These are phyloP conservation scores for Saraca asoca DNA, from an alignment of 331 rosid species.

Conservation along the genomic window DNA sequence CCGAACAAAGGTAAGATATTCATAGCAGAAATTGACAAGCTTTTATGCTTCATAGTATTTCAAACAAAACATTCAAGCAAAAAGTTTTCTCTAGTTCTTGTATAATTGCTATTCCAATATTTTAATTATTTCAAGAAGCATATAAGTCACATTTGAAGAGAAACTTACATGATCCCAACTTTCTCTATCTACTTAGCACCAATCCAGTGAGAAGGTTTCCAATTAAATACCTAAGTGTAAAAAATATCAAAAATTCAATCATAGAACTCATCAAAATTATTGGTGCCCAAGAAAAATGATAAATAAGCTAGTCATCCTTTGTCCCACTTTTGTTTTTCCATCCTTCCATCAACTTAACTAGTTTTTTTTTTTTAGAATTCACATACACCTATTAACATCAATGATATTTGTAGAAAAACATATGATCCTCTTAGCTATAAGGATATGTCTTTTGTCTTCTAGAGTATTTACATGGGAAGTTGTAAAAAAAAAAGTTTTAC, in stretches of 20 bases:
- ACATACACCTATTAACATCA: too few relatives aligned
- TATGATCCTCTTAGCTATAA: too few relatives aligned
- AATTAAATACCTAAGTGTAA: slow-evolving; percentile 38
- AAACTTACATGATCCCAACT: slow-evolving; percentile 32
- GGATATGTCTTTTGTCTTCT: too few relatives aligned
- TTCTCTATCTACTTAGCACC: slow-evolving; percentile 26
- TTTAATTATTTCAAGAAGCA: background rate
- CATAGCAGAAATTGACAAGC: background rate
- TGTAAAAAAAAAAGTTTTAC: background rate
- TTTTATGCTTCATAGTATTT: background rate
- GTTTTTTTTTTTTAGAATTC: background rate
- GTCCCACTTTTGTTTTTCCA: background rate
- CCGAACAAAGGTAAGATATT: background rate
- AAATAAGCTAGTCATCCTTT: slow-evolving; percentile 1
- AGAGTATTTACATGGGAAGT: too few relatives aligned
- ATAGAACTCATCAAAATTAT: background rate
- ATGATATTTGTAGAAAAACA: too few relatives aligned
- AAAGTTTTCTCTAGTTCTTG: too few relatives aligned
- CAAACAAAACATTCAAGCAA: too few relatives aligned
- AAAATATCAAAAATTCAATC: slow-evolving; percentile 13
- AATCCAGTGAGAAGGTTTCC: slow-evolving; percentile 56
- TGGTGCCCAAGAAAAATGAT: slow-evolving; percentile 4
- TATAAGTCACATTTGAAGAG: background rate
- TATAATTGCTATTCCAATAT: background rate
- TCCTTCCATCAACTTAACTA: background rate